These are phyloP conservation scores for Sclerotinia glacialis DNA, from an alignment of 2,329 filamentous ascomycete species.

Conservation along the genomic window DNA sequence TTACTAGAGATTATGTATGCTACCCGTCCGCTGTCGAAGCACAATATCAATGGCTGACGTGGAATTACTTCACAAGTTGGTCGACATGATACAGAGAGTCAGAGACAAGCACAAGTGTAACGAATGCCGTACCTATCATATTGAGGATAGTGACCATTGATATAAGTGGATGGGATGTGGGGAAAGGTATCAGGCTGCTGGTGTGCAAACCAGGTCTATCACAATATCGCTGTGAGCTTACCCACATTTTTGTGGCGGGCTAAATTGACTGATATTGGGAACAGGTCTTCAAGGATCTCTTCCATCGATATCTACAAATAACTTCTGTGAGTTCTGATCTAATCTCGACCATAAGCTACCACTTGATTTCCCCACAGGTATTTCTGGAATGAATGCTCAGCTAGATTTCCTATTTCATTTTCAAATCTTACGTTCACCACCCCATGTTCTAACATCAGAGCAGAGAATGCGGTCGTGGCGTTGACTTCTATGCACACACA, in stretches of 20 bases:
- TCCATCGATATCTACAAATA: neutral
- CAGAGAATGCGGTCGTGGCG: constrained; percentile 2
- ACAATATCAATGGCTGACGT: neutral
- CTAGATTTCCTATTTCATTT: neutral
- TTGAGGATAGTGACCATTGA: neutral
- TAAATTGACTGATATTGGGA: neutral
- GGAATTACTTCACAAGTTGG: neutral
- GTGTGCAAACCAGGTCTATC: neutral
- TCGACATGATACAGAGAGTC: constrained; percentile 4
- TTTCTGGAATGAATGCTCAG: constrained; percentile 6
- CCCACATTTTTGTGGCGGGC: neutral
- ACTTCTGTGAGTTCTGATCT: neutral
- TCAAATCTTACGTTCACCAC: neutral
- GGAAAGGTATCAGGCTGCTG: neutral
- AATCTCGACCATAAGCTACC: neutral
- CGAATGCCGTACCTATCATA: neutral
- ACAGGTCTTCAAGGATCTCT: neutral
- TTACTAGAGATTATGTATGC: neutral
- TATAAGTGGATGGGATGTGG: neutral
- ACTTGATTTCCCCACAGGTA: neutral
- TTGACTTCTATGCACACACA: neutral
- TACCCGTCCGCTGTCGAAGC: neutral
- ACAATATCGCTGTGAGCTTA: neutral
- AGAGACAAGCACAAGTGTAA: neutral
- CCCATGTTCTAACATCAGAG: neutral